Evolutionary conservation across 176 grass and related monocot genomes (phyloP), one percentile per base, ranked within the genome.

Genomic region (Aegilops bicornis): DNA sequence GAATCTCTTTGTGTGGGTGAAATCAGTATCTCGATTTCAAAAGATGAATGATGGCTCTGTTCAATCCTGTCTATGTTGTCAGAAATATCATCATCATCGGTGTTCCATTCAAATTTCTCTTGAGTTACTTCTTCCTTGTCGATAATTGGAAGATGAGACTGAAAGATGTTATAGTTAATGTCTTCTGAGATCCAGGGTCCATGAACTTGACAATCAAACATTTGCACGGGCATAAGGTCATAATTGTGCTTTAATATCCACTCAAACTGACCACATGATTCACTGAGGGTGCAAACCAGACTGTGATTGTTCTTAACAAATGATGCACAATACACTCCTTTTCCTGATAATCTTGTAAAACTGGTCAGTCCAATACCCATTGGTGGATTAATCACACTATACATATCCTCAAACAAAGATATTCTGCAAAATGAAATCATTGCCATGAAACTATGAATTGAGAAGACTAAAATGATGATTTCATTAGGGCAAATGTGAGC

Each of bases 181-280:
- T 31, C 15, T 4, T 84, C 15, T 19, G 64, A 47, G 1, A 37
- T 75, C 37, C 82, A 75, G 0, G 69, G 58, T 14, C 39, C 82
- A 12, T 13, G 35, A 36, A 36, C 54, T 20, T 48, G 15, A 8
- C 23, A 2, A 63, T 36, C 33, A 63, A 61, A 79, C 1, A 0
- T 6, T 24, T 15, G 7, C 11, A 79, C 32, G 2, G 20, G 56
- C 11, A 14, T 5, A n/a, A 74, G 17, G 3, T 47, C 5, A 13
- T 11, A 22, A 3, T 63, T 25, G 33, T 76, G 25, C 70, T 64
- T 84, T 1, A 84, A 15, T 7, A 75, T 37, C 82, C 82, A 84
- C 24, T n/a, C 2, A 19, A 63, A 23, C 11, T n/a, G 1, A n/a
- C 2, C 19, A 16, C 24, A n/a, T 0, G 7, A 75, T 64, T 48